These are phyloP conservation scores for Clitocybe nebularis DNA, from an alignment of 1,284 basidiomycete species.

Conservation along the genomic window DNA sequence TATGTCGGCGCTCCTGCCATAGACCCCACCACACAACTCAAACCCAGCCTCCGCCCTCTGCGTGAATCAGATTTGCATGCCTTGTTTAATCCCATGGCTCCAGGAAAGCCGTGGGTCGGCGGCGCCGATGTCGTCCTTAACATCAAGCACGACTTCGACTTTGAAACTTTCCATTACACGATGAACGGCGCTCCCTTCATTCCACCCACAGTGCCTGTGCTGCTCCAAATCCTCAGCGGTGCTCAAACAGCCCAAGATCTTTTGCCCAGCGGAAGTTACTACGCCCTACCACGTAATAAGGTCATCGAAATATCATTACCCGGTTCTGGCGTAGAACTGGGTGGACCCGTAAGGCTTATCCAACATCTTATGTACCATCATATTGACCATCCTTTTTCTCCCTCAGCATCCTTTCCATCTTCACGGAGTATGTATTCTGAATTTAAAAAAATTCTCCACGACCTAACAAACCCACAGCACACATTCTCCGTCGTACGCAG, in stretches of 20 bases:
- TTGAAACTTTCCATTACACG: slow-evolving; percentile 12
- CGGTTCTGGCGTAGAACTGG: slow-evolving; percentile 14
- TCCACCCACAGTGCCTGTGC: slow-evolving; percentile 20
- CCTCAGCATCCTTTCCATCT: slow-evolving; percentile 26
- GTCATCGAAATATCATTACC: slow-evolving; percentile 25
- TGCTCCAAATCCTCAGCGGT: slow-evolving; percentile 37
- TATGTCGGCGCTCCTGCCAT: slow-evolving; percentile 27
- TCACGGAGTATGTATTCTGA: slow-evolving; percentile 30
- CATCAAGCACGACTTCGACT: slow-evolving; percentile 20
- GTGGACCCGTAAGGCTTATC: slow-evolving; percentile 23
- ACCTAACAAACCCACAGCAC: slow-evolving; percentile 18
- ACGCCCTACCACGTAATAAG: slow-evolving; percentile 14
- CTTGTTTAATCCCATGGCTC: slow-evolving; percentile 26
- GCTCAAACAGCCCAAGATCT: slow-evolving; percentile 24
- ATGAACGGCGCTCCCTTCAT: slow-evolving; percentile 21
- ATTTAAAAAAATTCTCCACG: background rate
- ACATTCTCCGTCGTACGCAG: slow-evolving; percentile 33
- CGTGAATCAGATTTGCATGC: slow-evolving; percentile 26
- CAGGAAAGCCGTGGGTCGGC: slow-evolving; percentile 27
- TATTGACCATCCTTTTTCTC: background rate
- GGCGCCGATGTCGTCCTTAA: slow-evolving; percentile 29
- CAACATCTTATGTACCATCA: background rate
- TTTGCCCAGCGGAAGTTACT: slow-evolving; percentile 31
- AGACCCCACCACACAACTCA: slow-evolving; percentile 24
- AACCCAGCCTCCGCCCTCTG: slow-evolving; percentile 18